These are phyloP conservation scores for Rhododendron simsii DNA, from an alignment of 148 eudicot species.

Conservation along the genomic window DNA sequence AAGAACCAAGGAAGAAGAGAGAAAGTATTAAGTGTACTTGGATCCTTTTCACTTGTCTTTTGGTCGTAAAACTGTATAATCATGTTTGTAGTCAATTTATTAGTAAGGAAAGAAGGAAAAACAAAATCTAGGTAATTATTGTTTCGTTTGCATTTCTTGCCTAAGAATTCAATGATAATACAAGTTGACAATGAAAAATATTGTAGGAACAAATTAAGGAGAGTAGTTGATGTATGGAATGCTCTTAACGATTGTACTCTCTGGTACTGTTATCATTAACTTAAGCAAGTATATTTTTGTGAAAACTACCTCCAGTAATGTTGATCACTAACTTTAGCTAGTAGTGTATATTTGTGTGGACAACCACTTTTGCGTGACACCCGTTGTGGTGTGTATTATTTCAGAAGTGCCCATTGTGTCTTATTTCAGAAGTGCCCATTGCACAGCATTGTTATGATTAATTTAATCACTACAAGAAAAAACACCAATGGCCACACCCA, in stretches of 20 bases:
- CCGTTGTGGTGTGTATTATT: no score
- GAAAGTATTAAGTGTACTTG: not conserved
- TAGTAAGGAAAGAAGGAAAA: not conserved
- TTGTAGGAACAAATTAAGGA: not conserved
- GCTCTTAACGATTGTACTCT: not conserved
- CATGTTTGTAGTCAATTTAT: slow-evolving; percentile 8
- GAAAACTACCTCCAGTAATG: no score
- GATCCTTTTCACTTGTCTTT: no score
- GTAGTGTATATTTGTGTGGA: no score
- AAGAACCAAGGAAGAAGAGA: slow-evolving; percentile 3
- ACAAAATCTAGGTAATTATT: not conserved
- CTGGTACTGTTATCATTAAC: not conserved
- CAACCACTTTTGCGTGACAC: no score
- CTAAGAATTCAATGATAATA: not conserved
- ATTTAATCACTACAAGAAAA: no score
- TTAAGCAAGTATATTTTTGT: no score
- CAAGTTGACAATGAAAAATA: not conserved
- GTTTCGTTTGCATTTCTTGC: not conserved
- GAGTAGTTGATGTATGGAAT: not conserved
- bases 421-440: no score
- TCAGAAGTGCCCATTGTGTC: no score
- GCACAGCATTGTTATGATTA: no score
- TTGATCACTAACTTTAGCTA: no score
- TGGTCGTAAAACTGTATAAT: slow-evolving; percentile 2
- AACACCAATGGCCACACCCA: no score